Conservation (phyloP, 331 rosid genomes). For the Arachis monticola region DNA sequence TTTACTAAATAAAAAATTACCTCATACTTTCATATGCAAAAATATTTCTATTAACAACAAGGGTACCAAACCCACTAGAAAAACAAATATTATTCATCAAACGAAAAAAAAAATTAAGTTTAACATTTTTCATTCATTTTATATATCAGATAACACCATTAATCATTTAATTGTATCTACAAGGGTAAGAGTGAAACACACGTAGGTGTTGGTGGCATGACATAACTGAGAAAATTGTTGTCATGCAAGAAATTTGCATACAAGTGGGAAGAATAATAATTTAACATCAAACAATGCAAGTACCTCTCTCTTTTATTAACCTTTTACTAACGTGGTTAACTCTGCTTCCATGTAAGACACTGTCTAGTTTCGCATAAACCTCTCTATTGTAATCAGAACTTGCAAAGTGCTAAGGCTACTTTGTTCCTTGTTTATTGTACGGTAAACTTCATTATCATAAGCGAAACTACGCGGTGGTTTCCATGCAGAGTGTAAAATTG, state of each 20-base stretch:
- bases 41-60: too few species aligned
- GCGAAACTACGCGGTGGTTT: conserved; percentile 51
- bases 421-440: conserved; percentile 41
- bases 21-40: too few species aligned
- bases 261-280: not conserved
- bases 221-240: not conserved
- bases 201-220: not conserved
- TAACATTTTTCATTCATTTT: too few species aligned
- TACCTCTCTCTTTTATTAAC: not conserved
- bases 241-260: not conserved
- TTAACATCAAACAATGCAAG: not conserved
- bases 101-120: too few species aligned
- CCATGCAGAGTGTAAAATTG: conserved; percentile 40
- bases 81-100: too few species aligned
- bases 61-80: too few species aligned
- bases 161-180: too few species aligned
- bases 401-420: conserved; percentile 17
- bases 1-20: too few species aligned
- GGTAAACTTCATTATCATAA: conserved; percentile 23
- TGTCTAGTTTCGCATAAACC: not conserved
- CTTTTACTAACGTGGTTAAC: not conserved
- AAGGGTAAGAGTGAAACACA: not conserved
- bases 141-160: too few species aligned
- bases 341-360: not conserved
- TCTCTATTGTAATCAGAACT: not conserved